Evolutionary conservation across 148 eudicot species (phyloP), one percentile per base, ranked within the genome.

Genomic region (Agrostemma githago): DNA sequence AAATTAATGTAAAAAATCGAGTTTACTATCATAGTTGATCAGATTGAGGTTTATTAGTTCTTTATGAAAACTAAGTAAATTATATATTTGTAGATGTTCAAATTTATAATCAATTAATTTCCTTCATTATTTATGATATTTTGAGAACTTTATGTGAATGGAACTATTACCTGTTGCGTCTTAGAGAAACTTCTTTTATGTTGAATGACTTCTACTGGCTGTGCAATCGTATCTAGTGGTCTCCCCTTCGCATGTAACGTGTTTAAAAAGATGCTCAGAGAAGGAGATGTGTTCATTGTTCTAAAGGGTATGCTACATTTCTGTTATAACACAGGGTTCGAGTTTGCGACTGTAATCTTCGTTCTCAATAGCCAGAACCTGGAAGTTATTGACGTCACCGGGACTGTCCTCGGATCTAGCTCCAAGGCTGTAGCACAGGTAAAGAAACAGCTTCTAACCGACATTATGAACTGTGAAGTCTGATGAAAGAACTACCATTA

Each of bases 331-430:
- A 44, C 72, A 6, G 98, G 97, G 7, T 85, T 79, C 54, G 96
- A 88, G 76, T n/a, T 62, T 20, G 93, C 92, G 0, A 77, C 85
- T 57, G 67, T 86, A 34, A 82, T 83, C 62, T 86, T 96, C 0
- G 88, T 92, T 57, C 79, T 88, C 20, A 94, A 90, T 71, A 86
- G 97, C 79, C 98, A 94, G 76, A 94, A 92, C 73, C 98, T 97
- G 0, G 98, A 97, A 3, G 40, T 86, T 59, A 85, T 82, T 41
- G 84, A 90, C 73, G 75, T 91, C 34, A 38, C 90, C 6, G 85
- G 79, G 43, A 81, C 84, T 9, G 72, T 85, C 81, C 82, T 88
- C 67, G 81, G 62, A 39, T 44, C 74, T 44, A 83, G 79, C 17
- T 54, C 78, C 17, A 90, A 81, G 74, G 78, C 66, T 57, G 81